Percentiles rank a stretch among this genome's conserved stretches.
Evolutionary conservation across 306 rosid genomes (phyloP).

Genomic region (Chamaecrista fasciculata): DNA sequence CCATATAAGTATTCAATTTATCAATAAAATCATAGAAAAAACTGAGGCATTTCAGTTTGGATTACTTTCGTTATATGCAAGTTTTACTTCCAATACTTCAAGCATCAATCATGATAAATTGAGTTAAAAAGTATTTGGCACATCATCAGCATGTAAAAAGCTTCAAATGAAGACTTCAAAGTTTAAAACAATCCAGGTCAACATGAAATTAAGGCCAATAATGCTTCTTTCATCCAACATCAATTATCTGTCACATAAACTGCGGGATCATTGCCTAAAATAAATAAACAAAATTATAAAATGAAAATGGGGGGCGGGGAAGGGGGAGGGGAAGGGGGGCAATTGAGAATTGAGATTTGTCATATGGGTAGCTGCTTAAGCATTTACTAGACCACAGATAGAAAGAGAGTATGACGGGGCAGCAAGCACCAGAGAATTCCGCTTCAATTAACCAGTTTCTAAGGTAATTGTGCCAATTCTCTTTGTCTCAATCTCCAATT

Average conservation of each 20-base stretch:
- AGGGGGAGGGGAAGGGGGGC: not conserved
- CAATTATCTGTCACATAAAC: conserved; percentile 35
- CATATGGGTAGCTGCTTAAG: conserved; percentile 4
- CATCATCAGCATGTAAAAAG: conserved; percentile 2
- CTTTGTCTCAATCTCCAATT: conserved; percentile 11
- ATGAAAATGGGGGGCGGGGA: conserved; percentile 11
- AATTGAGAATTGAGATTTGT: conserved; percentile 4
- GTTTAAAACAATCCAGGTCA: conserved; percentile 40
- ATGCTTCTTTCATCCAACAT: conserved; percentile 33
- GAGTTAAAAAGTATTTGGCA: not conserved
- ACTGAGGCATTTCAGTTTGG: not conserved
- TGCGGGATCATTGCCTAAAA: conserved; percentile 34
- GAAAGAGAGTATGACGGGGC: conserved; percentile 9
- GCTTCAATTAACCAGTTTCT: conserved; percentile 13
- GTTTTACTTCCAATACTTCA: not conserved
- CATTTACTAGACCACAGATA: conserved; percentile 11
- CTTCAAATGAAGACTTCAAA: conserved; percentile 20
- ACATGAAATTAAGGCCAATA: conserved; percentile 31
- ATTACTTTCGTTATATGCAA: not conserved
- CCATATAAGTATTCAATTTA: not conserved
- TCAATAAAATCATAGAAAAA: not conserved
- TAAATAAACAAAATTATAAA: conserved; percentile 36
- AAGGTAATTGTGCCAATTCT: conserved; percentile 15
- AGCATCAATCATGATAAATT: not conserved
- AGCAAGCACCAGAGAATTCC: conserved; percentile 18